These are phyloP conservation scores for Narthecium ossifragum DNA, from an alignment of 106 monocot genomes.

Conservation along the genomic window DNA sequence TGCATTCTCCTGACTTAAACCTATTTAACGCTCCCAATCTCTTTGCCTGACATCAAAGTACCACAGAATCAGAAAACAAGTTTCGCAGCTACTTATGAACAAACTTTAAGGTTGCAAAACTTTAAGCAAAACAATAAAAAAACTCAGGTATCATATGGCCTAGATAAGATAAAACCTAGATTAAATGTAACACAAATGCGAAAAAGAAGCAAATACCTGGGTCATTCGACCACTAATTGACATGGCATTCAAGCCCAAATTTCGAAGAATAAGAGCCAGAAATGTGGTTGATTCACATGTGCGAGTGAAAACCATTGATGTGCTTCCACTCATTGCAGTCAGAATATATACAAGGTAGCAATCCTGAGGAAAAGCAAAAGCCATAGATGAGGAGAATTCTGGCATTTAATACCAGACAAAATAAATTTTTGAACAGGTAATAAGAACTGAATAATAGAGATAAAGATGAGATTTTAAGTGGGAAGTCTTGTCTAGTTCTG, in stretches of 20 bases:
- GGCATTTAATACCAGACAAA: no score
- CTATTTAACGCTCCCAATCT: slow-evolving; percentile 81
- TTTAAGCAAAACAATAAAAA: background rate
- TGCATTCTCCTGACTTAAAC: slow-evolving; percentile 84
- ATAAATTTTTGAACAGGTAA: no score
- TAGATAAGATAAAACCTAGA: no score
- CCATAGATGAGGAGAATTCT: no score
- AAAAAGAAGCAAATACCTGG: slow-evolving; percentile 42
- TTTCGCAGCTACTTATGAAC: no score
- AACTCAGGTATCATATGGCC: no score
- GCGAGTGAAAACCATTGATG: slow-evolving; percentile 86
- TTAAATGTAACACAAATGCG: no score
- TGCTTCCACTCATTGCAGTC: slow-evolving; percentile 70
- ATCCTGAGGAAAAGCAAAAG: slow-evolving; percentile 43
- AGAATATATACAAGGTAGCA: slow-evolving; percentile 85
- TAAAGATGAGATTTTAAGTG: no score
- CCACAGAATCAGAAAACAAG: slow-evolving; percentile 1
- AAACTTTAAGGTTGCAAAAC: no score
- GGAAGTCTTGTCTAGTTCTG: no score
- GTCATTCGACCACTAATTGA: slow-evolving; percentile 90
- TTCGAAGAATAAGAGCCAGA: slow-evolving; percentile 62
- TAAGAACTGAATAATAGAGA: no score
- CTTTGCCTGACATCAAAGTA: slow-evolving; percentile 45
- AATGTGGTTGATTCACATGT: slow-evolving; percentile 78
- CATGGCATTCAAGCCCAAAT: slow-evolving; percentile 81